Percentiles rank a stretch among this genome's conserved stretches.
These are phyloP conservation scores for Schizophyllum amplum DNA, from an alignment of 1,284 basidiomycete genomes.

Conservation along the genomic window DNA sequence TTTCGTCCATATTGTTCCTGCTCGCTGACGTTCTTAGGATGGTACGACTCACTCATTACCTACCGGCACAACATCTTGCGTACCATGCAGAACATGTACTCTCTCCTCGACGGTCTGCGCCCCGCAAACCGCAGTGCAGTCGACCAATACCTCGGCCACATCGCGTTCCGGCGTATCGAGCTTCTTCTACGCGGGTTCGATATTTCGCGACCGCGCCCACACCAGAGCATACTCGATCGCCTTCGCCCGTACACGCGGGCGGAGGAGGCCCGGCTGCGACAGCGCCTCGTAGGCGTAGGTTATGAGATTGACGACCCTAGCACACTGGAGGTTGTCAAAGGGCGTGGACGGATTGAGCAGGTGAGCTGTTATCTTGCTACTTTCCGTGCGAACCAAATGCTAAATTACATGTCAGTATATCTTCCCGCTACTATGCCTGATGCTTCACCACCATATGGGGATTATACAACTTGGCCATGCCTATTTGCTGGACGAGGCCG, in stretches of 20 bases:
- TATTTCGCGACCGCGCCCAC: conserved; percentile 8
- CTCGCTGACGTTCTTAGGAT: no score
- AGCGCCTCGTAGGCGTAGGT: conserved; percentile 16
- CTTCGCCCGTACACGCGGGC: not conserved
- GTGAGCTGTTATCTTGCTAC: conserved; percentile 18
- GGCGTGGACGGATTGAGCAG: conserved; percentile 21
- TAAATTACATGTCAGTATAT: conserved; percentile 23
- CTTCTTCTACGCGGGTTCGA: conserved; percentile 27
- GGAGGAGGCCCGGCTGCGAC: conserved; percentile 16
- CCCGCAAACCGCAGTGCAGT: conserved; percentile 23
- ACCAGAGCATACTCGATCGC: not conserved
- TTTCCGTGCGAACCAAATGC: not conserved
- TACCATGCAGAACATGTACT: conserved; percentile 13
- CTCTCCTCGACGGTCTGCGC: conserved; percentile 17
- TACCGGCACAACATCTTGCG: conserved; percentile 11
- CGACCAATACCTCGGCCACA: conserved; percentile 27
- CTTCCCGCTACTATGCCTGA: conserved; percentile 29
- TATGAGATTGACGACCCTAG: conserved; percentile 20
- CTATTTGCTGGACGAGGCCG: conserved; percentile 26
- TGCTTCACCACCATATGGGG: conserved; percentile 28
- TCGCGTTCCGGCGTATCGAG: conserved; percentile 27
- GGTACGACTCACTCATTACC: conserved; percentile 16
- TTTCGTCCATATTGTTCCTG: no score
- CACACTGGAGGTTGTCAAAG: conserved; percentile 20
- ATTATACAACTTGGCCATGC: conserved; percentile 27